Percentiles rank a stretch among this genome's conserved stretches.
These are phyloP conservation scores for Didymella lethalis DNA, from an alignment of 2,329 filamentous ascomycete species.

Conservation along the genomic window DNA sequence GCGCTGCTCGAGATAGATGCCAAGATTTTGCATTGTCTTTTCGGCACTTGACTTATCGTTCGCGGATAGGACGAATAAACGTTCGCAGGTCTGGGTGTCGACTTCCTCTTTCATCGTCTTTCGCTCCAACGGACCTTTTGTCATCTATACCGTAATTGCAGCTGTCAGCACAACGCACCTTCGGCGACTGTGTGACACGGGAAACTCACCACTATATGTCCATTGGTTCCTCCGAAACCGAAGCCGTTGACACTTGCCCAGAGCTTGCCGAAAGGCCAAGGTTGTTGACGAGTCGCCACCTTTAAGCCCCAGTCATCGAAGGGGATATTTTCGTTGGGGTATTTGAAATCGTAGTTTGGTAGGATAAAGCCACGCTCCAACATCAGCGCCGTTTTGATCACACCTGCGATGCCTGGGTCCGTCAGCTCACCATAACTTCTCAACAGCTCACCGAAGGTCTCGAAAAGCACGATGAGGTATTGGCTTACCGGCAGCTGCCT, in stretches of 20 bases:
- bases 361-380: constrained; percentile 50
- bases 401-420: constrained; percentile 1
- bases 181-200: background rate
- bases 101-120: constrained; percentile 37
- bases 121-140: constrained; percentile 22
- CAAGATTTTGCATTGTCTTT: constrained; percentile 6
- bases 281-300: constrained; percentile 21
- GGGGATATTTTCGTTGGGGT: constrained; percentile 26
- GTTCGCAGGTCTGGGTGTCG: constrained; percentile 25
- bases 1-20: constrained; percentile 10
- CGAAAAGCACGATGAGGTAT: background rate
- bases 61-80: constrained; percentile 18
- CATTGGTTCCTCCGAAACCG: constrained; percentile 27
- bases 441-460: background rate
- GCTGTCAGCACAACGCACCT: constrained; percentile 45
- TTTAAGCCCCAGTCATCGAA: constrained; percentile 22
- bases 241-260: constrained; percentile 59
- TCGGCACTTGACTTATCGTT: constrained; percentile 19
- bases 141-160: constrained; percentile 22
- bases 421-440: constrained; percentile 33
- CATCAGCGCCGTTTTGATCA: constrained; percentile 52
- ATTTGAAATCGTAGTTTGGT: constrained; percentile 31
- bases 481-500: constrained; percentile 46
- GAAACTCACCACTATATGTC: constrained; percentile 12
- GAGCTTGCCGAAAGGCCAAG: constrained; percentile 30